Conservation (phyloP, 441 rosid genomes). For the Pelargonium fulgidum region DNA sequence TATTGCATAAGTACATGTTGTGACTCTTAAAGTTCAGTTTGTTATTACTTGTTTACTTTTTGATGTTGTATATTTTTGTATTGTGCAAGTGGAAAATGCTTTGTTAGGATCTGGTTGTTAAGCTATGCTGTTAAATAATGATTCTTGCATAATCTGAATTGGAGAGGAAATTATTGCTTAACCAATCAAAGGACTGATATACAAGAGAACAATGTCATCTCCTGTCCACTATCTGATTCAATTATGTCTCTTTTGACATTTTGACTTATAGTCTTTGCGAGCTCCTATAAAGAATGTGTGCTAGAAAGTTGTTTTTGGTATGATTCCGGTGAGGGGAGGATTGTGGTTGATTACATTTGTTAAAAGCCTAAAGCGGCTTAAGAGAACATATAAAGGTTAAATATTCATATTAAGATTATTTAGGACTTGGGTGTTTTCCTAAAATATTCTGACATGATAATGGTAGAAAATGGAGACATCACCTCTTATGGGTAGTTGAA, state of each 20-base stretch:
- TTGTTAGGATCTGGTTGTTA: not conserved
- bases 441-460: not conserved
- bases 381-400: not conserved
- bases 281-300: not conserved
- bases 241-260: not conserved
- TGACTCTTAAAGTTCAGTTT: not conserved
- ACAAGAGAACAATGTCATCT: not conserved
- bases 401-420: not conserved
- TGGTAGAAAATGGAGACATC: not conserved
- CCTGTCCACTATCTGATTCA: not conserved
- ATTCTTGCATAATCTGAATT: not conserved
- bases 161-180: constrained; percentile 1
- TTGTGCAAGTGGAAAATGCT: not conserved
- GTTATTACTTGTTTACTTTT: not conserved
- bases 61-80: not conserved
- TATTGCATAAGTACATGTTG: not conserved
- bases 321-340: not conserved
- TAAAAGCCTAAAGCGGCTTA: not conserved
- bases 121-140: not conserved
- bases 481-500: not conserved
- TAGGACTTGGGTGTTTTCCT: not conserved
- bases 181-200: constrained; percentile 1
- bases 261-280: not conserved
- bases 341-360: not conserved
- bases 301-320: not conserved